Conservation (phyloP, 768 basidiomycete genomes). For the Rubroboletus satanas region DNA sequence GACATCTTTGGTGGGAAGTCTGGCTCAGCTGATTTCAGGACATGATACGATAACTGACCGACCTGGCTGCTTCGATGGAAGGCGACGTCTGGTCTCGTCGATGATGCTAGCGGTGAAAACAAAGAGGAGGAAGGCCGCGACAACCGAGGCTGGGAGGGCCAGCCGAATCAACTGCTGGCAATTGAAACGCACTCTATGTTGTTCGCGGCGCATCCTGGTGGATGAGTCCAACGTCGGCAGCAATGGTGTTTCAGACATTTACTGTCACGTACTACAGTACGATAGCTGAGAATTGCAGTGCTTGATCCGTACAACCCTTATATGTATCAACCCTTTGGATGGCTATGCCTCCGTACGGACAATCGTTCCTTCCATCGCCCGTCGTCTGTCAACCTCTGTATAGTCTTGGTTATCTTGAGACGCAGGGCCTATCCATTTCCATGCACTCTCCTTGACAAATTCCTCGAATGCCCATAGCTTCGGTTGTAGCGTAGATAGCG, state of each 20-base stretch:
- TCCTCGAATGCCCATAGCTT: conserved; percentile 79
- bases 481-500: conserved; percentile 43
- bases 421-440: conserved; percentile 65
- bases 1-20: neutral
- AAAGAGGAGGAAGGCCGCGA: conserved; percentile 42
- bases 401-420: conserved; percentile 39
- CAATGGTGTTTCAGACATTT: conserved; percentile 16
- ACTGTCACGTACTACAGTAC: neutral
- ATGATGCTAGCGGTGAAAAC: conserved; percentile 37
- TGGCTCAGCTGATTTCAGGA: neutral
- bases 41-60: neutral
- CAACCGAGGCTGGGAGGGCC: conserved; percentile 32
- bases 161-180: neutral
- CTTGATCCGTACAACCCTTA: neutral
- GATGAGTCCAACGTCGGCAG: neutral
- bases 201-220: neutral
- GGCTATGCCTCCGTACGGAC: conserved; percentile 1
- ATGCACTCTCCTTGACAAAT: conserved; percentile 71
- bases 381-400: conserved; percentile 50
- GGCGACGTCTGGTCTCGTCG: neutral
- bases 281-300: neutral
- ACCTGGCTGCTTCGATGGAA: conserved; percentile 17
- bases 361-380: conserved; percentile 38
- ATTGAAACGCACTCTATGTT: neutral
- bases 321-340: neutral